Conservation (phyloP, 352 stramenopile species). For the Halophytophthora batemanensis region DNA sequence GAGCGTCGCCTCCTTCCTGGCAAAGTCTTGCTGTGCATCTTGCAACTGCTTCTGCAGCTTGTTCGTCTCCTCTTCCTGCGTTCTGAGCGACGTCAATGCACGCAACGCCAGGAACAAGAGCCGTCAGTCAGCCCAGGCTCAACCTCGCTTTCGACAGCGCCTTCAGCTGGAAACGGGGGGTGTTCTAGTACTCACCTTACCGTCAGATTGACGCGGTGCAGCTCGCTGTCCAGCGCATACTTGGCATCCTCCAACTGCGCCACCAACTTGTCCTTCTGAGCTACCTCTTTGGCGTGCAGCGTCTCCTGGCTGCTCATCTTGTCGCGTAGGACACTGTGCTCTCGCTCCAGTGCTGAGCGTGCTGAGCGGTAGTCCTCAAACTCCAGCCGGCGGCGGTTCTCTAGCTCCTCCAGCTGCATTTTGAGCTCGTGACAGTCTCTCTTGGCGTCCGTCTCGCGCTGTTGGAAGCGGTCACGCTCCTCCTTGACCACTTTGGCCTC, state of each 20-base stretch:
- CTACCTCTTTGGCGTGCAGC: constrained; percentile 35
- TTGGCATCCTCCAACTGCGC: constrained; percentile 60
- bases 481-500: constrained; percentile 44
- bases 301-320: constrained; percentile 50
- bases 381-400: constrained; percentile 55
- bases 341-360: constrained; percentile 49
- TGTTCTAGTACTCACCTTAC: constrained; percentile 26
- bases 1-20: constrained; percentile 36
- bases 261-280: constrained; percentile 57
- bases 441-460: constrained; percentile 58
- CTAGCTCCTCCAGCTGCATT: constrained; percentile 69
- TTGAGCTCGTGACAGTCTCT: constrained; percentile 53
- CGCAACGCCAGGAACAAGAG: not conserved
- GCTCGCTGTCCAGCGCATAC: constrained; percentile 52
- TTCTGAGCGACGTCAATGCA: constrained; percentile 14
- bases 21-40: constrained; percentile 40
- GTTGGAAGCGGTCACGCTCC: constrained; percentile 60
- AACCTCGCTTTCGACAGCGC: not conserved
- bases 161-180: not conserved
- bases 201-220: constrained; percentile 40
- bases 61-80: constrained; percentile 45
- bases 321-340: constrained; percentile 45
- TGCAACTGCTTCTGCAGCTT: constrained; percentile 56
- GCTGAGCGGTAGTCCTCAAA: constrained; percentile 67
- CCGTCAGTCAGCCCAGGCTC: not conserved